Evolutionary conservation across 768 basidiomycete genomes (phyloP), one percentile per base, ranked within the genome.

Genomic region (Pisolithus microcarpus): DNA sequence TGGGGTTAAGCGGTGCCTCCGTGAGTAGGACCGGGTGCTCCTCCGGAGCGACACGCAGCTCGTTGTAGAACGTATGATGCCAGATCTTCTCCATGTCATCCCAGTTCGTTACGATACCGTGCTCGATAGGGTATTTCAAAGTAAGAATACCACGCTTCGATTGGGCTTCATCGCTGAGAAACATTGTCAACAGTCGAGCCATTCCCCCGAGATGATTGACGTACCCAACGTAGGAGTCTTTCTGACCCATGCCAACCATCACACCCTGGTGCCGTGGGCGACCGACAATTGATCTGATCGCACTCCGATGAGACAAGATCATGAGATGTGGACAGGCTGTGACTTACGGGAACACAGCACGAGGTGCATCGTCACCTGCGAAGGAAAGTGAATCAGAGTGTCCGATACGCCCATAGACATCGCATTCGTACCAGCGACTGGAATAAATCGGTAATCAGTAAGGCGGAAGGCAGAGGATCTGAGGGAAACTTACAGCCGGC

Each of bases 21-120:
- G 84, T 85, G 57, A 85, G 74, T 7, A 85, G 69, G 56, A 85
- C 79, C 31, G 83, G 84, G 69, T 85, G 84, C 63, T 86, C 85
- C 65, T 86, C 84, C 9, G 84, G 84, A 3, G 85, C 84, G 52
- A 85, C 84, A 66, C 85, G 84, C 53, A 86, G 77, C 62, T 85
- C 85, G 62, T 86, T 85, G 73, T 85, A 94, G 73, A 94, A 95
- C 30, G 92, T 93, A 76, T 94, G 91, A 70, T 93, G 91, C 91
- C 91, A 95, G 69, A 94, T 94, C 75, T 94, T 93, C 76, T 95
- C 93, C 91, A 94, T 94, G 72, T 94, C 92, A 63, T 94, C 93
- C 93, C 93, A 96, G 82, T 96, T 93, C 70, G 91, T 93, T 68
- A 95, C 88, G 65, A 91, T 87, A 71, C 90, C 89, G 73, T 91